Evolutionary conservation across 768 basidiomycete species (phyloP).

Genomic region (Leccinellum albellum): DNA sequence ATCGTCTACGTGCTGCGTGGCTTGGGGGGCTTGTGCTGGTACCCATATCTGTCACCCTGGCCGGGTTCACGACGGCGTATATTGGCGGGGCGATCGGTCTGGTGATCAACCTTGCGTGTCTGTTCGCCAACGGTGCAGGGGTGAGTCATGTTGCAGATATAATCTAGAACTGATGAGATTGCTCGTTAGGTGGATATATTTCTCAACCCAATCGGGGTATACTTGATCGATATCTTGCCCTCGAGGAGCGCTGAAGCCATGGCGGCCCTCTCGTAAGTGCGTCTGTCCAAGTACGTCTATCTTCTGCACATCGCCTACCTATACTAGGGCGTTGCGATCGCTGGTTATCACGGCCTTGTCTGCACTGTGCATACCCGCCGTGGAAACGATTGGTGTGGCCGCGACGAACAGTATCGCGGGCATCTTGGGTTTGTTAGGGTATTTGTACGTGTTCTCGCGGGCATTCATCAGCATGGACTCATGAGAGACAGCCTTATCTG

Average conservation of each 20-base stretch:
- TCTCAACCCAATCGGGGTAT: constrained; percentile 52
- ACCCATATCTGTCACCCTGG: constrained; percentile 48
- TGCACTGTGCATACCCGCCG: constrained; percentile 34
- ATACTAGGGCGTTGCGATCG: constrained; percentile 19
- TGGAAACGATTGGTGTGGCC: constrained; percentile 50
- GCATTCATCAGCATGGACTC: neutral
- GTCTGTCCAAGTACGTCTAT: neutral
- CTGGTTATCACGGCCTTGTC: constrained; percentile 14
- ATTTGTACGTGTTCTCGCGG: constrained; percentile 40
- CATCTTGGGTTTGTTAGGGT: constrained; percentile 45
- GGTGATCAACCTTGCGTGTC: constrained; percentile 45
- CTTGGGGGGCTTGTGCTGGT: constrained; percentile 46
- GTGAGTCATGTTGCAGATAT: constrained; percentile 33
- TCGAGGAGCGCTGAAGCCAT: constrained; percentile 59
- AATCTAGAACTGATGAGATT: neutral
- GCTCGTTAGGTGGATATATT: constrained; percentile 49
- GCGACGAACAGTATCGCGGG: constrained; percentile 47
- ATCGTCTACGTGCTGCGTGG: constrained; percentile 54
- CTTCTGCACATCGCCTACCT: neutral
- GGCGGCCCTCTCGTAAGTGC: constrained; percentile 51
- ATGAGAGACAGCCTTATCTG: constrained; percentile 42
- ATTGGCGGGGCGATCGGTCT: constrained; percentile 50
- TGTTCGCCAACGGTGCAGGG: constrained; percentile 64
- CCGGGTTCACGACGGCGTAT: constrained; percentile 49
- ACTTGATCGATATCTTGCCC: constrained; percentile 59